A percentile compares a stretch with the other conserved stretches of the same genome.
These are phyloP conservation scores for Lepidium africanum DNA, from an alignment of 345 rosid species.

Conservation along the genomic window DNA sequence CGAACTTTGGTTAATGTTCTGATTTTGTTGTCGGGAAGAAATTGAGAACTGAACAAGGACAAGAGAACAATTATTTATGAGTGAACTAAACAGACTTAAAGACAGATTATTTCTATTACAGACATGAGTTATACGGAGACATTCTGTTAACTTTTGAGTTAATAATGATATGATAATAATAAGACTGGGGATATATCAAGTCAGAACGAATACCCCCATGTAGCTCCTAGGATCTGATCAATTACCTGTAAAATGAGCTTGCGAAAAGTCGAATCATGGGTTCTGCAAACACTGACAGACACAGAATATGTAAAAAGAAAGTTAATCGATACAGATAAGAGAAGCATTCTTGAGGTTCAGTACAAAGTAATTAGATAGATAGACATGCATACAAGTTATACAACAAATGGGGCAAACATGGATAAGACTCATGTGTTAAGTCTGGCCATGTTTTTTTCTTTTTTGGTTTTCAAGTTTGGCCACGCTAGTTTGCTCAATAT, in stretches of 20 bases:
- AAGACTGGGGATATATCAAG: constrained; percentile 24
- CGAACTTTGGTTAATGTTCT: neutral
- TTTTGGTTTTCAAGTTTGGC: too few species aligned
- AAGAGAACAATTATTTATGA: neutral
- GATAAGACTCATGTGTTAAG: neutral
- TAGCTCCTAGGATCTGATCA: constrained; percentile 93
- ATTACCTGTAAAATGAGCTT: constrained; percentile 76
- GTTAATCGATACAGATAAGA: too few species aligned
- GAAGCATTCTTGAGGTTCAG: neutral
- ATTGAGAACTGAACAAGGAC: neutral
- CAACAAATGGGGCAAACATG: neutral
- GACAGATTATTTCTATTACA: neutral
- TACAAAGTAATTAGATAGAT: neutral
- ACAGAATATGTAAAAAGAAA: neutral
- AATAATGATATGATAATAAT: neutral
- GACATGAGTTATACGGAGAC: neutral
- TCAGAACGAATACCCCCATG: constrained; percentile 81
- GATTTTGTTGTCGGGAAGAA: neutral
- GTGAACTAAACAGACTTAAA: neutral
- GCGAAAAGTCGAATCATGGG: constrained; percentile 96
- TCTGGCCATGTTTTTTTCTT: too few species aligned
- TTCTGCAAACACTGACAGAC: constrained; percentile 43
- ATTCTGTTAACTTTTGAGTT: neutral
- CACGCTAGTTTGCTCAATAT: neutral
- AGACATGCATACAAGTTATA: neutral